Evolutionary conservation across 2,329 filamentous ascomycete genomes (phyloP), one percentile per base, ranked within the genome.

Genomic region (Fusarium verticillioides): DNA sequence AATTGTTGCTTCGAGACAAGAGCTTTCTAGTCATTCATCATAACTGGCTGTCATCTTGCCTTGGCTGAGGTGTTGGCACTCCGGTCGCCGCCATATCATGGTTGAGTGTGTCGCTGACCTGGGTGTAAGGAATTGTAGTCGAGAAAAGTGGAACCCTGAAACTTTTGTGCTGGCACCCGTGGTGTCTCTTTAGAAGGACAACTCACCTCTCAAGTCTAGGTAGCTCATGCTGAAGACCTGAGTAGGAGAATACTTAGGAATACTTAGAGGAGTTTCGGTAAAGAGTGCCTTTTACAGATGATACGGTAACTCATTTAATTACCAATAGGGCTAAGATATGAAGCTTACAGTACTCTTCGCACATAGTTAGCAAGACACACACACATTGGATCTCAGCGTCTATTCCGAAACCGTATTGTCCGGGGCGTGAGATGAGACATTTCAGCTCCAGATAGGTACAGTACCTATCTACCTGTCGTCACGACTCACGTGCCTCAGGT

Each of bases 91-190:
- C 58, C 69, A 66, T 65, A 75, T 64, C 63, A 61, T 77, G 71
- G 64, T 69, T 49, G 53, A 68, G 40, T 71, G 69, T 75, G 73
- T 77, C 60, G 75, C 66, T 72, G 69, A 70, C 66, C 60, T 63
- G 75, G 53, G 74, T 47, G 57, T 37, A 54, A 64, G 65, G 71
- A 75, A 63, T 63, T 70, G 63, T 75, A 60, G 69, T 75, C 30
- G 59, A 50, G 52, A 67, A 71, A 69, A 70, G 75, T 76, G 71
- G 71, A 50, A 60, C 63, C 34, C 42, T 28, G 59, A 60, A 66
- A 34, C 59, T 65, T 72, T 61, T 37, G 44, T 36, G 23, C 23
- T 54, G 36, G 36, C 70, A 76, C 75, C 66, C 71, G 23, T 37
- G 75, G 75, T 12, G 75, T 77, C 47, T 36, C 15, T 7, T 10